Evolutionary conservation across 2,329 filamentous ascomycete genomes (phyloP), one percentile per base, ranked within the genome.

Genomic region (Ascosphaera apis): DNA sequence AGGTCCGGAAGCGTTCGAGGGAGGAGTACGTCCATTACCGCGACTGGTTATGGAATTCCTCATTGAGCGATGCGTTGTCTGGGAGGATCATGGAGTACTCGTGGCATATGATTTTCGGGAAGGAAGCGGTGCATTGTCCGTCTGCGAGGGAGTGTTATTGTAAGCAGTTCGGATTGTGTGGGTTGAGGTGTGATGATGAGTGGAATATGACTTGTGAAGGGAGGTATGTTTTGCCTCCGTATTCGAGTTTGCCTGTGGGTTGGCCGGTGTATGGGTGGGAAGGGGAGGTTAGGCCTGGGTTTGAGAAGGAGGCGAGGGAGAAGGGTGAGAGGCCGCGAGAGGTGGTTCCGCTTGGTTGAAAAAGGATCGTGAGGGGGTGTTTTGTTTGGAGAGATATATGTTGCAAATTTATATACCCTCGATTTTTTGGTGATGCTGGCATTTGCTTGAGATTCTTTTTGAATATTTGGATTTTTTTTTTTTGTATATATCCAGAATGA

Each of bases 101-200:
- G n/a, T 70, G 66, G 66, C 66, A 69, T 42, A 67, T 72, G 41
- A 67, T 72, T 8, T 72, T 72, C 44, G 66, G 66, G 36, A 65
- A 67, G 42, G 52, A 62, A 16, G 48, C 62, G 4, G 60, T 74
- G 1, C 62, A 73, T 43, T 79, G 73, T 43, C 74, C 74, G 0
- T 55, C 57, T 13, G 69, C 69, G 1, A 52, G 58, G 33, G 63
- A 67, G 6, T 78, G 73, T 48, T 77, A 77, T 49, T 78, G 74
- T 53, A 67, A 72, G 30, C 61, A 69, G 12, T 79, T 72, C 44
- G 72, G 72, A 0, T 44, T 73, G 17, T 79, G 74, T 49, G 43
- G 61, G 37, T 43, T 67, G 12, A 43, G 41, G 11, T 60, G 56
- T 36, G 44, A 43, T 2, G 47, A 55, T 13, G 54, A 58, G 15